These are phyloP conservation scores for Boletus subparvulus DNA, from an alignment of 768 basidiomycete species.

Conservation along the genomic window DNA sequence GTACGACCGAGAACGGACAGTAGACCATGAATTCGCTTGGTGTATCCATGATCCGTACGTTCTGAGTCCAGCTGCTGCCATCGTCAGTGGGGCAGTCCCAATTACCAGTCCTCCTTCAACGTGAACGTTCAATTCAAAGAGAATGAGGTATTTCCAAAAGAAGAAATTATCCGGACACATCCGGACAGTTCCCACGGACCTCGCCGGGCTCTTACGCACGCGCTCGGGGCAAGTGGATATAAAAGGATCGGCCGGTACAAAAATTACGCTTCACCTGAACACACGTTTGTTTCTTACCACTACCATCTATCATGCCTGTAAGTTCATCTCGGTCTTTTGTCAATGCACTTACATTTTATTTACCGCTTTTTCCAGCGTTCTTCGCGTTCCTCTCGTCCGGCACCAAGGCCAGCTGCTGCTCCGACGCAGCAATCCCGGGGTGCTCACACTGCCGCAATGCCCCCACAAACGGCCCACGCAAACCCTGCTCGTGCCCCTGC, in stretches of 20 bases:
- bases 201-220: conserved; percentile 22
- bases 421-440: conserved; percentile 45
- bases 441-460: conserved; percentile 51
- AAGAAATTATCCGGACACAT: neutral
- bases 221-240: conserved; percentile 11
- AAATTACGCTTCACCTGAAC: conserved; percentile 16
- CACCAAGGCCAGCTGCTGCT: conserved; percentile 52
- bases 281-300: conserved; percentile 18
- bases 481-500: conserved; percentile 45
- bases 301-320: conserved; percentile 47
- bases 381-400: conserved; percentile 70
- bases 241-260: conserved; percentile 17
- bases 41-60: conserved; percentile 8
- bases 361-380: conserved; percentile 51
- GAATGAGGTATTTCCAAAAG: conserved; percentile 11
- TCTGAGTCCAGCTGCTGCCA: conserved; percentile 15
- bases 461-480: conserved; percentile 40
- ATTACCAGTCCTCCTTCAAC: neutral
- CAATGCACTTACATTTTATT: neutral
- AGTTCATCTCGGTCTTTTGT: conserved; percentile 21
- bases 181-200: conserved; percentile 18
- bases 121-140: conserved; percentile 4
- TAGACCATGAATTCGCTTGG: conserved; percentile 33
- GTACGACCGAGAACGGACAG: conserved; percentile 16
- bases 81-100: neutral